Conservation (phyloP, 768 basidiomycete species). For the Xerocomellus chrysenteron region DNA sequence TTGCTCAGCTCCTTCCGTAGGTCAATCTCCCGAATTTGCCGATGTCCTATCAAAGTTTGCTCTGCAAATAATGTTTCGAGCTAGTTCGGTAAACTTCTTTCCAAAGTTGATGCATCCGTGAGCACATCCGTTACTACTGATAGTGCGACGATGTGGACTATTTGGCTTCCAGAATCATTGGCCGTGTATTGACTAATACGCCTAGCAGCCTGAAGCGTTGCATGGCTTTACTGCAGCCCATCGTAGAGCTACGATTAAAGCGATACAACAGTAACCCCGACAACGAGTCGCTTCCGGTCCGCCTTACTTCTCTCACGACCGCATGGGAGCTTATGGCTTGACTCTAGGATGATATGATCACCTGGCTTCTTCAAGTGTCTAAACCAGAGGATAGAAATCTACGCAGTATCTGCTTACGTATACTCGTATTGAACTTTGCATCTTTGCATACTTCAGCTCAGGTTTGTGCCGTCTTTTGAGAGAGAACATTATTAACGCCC, state of each 20-base stretch:
- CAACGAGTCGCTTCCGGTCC: constrained; percentile 33
- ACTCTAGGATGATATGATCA: constrained; percentile 38
- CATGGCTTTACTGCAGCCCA: constrained; percentile 30
- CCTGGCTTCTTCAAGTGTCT: constrained; percentile 41
- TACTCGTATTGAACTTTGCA: constrained; percentile 40
- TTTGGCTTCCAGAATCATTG: constrained; percentile 28
- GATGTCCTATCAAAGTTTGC: constrained; percentile 36
- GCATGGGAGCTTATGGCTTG: constrained; percentile 5
- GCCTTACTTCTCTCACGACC: constrained; percentile 6
- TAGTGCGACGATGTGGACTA: constrained; percentile 15
- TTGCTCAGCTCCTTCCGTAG: constrained; percentile 23
- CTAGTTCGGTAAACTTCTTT: constrained; percentile 33
- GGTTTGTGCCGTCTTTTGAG: constrained; percentile 19
- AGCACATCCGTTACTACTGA: constrained; percentile 10
- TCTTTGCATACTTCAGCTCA: constrained; percentile 36
- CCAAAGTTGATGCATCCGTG: constrained; percentile 37
- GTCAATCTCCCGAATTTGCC: constrained; percentile 37
- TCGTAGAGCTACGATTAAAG: constrained; percentile 34
- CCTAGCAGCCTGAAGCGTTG: constrained; percentile 30
- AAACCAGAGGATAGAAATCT: constrained; percentile 27
- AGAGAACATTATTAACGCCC: constrained; percentile 1
- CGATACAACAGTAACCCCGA: constrained; percentile 25
- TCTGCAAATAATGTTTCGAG: constrained; percentile 32
- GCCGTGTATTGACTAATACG: constrained; percentile 34
- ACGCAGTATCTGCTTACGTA: constrained; percentile 30